Evolutionary conservation across 176 grass and related monocot species (phyloP).

Genomic region (Echinochloa phyllopogon): DNA sequence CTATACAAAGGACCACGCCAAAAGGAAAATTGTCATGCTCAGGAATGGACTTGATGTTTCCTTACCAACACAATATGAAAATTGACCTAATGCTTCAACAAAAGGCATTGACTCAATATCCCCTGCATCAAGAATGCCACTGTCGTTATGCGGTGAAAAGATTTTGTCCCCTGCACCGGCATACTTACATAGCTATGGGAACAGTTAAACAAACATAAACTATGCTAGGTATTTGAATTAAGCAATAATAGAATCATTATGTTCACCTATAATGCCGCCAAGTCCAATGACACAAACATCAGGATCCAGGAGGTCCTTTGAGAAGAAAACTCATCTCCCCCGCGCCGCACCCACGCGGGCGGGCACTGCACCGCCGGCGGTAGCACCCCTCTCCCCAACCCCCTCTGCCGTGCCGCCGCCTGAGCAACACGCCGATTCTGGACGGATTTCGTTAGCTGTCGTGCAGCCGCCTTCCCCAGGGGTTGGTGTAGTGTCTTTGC

Average conservation of each 20-base stretch:
- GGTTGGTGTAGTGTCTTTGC: too few relatives aligned
- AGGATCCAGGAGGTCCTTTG: conserved; percentile 47
- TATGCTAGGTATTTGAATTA: conserved; percentile 30
- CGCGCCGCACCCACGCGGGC: too few relatives aligned
- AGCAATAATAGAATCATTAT: conserved; percentile 34
- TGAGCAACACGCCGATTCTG: too few relatives aligned
- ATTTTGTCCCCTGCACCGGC: conserved; percentile 60
- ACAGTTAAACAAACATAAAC: conserved; percentile 55
- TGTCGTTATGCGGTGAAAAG: conserved; percentile 62
- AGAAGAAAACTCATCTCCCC: too few relatives aligned
- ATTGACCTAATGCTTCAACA: conserved; percentile 93
- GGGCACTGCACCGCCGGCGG: too few relatives aligned
- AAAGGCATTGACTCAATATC: conserved; percentile 99
- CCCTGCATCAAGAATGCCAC: conserved; percentile 84
- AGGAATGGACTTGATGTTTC: neutral
- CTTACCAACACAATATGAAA: conserved; percentile 94
- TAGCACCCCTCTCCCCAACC: too few relatives aligned
- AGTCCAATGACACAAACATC: conserved; percentile 98
- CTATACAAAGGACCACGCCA: too few relatives aligned
- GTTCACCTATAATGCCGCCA: conserved; percentile 93
- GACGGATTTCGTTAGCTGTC: too few relatives aligned
- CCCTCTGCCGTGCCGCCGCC: too few relatives aligned
- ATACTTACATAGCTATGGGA: conserved; percentile 73
- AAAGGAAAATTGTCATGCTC: conserved; percentile 18
- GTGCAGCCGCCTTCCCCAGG: too few relatives aligned